Conservation (phyloP, 2,329 filamentous ascomycete genomes). For the Mycosphaerella sp. region DNA sequence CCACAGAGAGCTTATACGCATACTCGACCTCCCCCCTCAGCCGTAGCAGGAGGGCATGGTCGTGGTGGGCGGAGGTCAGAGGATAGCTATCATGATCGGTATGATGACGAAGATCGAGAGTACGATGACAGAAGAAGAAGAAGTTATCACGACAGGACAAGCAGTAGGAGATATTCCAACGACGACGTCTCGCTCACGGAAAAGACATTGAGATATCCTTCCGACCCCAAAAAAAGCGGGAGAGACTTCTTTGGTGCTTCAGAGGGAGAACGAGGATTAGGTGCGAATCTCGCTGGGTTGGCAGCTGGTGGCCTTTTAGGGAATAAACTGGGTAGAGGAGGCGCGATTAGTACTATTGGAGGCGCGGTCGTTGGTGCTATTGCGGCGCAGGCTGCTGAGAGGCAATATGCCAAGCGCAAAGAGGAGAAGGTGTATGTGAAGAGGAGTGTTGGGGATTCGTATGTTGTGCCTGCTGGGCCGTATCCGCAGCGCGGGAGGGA, state of each 20-base stretch:
- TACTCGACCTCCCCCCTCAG: constrained; percentile 10
- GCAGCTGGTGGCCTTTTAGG: constrained; percentile 27
- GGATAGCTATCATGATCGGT: constrained; percentile 3
- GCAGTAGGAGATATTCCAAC: constrained; percentile 16
- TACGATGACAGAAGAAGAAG: constrained; percentile 16
- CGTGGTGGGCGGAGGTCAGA: constrained; percentile 1
- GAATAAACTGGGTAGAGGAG: constrained; percentile 22
- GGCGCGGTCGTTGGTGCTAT: constrained; percentile 27
- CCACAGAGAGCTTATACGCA: constrained; percentile 8
- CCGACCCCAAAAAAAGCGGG: constrained; percentile 21
- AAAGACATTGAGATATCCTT: constrained; percentile 18
- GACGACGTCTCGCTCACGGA: constrained; percentile 16
- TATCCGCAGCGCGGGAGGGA: constrained; percentile 15
- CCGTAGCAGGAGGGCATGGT: constrained; percentile 1
- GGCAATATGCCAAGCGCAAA: constrained; percentile 24
- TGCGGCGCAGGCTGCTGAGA: constrained; percentile 23
- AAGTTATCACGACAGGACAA: constrained; percentile 11
- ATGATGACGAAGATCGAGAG: constrained; percentile 10
- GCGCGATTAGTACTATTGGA: constrained; percentile 23
- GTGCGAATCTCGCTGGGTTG: constrained; percentile 26
- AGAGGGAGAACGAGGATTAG: constrained; percentile 27
- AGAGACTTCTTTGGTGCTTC: constrained; percentile 24
- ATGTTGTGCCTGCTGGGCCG: constrained; percentile 9
- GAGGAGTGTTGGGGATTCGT: constrained; percentile 3
- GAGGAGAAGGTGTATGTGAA: constrained; percentile 19